Evolutionary conservation across 441 rosid genomes (phyloP).

Genomic region (Erysimum pusillum): DNA sequence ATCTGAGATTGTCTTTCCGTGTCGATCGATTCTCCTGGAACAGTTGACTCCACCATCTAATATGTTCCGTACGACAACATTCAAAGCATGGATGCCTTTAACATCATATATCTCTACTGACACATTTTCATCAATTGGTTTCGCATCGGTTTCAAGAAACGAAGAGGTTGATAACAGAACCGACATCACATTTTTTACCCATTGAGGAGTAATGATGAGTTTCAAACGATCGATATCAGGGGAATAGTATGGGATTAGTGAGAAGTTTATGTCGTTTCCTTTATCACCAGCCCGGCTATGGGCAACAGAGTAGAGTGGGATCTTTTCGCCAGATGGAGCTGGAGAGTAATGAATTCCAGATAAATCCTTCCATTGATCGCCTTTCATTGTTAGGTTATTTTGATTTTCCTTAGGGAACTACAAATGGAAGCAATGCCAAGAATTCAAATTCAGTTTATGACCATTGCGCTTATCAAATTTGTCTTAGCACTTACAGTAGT

Average conservation of each 20-base stretch:
- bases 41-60: constrained; percentile 94
- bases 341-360: constrained; percentile 46
- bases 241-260: constrained; percentile 77
- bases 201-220: constrained; percentile 65
- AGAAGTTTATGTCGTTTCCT: constrained; percentile 88
- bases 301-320: constrained; percentile 73
- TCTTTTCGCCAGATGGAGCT: constrained; percentile 64
- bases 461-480: constrained; percentile 20
- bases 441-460: constrained; percentile 11
- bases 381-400: background rate
- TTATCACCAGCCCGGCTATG: constrained; percentile 90
- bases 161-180: constrained; percentile 60
- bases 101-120: constrained; percentile 79
- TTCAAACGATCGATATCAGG: constrained; percentile 71
- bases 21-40: constrained; percentile 89
- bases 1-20: constrained; percentile 86
- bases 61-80: constrained; percentile 78
- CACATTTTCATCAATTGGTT: constrained; percentile 53
- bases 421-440: constrained; percentile 34
- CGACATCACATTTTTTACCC: constrained; percentile 75
- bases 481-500: no score
- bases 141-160: constrained; percentile 51
- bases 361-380: constrained; percentile 1
- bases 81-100: constrained; percentile 70
- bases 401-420: constrained; percentile 26